Evolutionary conservation across 2,329 filamentous ascomycete species (phyloP).

Genomic region (Scedosporium boydii): DNA sequence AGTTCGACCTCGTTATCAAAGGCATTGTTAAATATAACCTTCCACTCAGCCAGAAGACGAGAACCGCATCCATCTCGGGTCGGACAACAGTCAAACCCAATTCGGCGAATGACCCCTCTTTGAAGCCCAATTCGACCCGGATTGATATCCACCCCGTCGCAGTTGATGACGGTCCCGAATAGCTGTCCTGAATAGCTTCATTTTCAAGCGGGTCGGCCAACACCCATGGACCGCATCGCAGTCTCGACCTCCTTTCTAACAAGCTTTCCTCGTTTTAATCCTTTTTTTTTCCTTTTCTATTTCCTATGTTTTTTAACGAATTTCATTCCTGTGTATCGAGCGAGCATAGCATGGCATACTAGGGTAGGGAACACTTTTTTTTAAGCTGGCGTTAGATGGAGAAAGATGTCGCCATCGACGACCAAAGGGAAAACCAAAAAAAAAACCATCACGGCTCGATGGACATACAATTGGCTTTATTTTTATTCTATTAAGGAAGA

Average conservation of each 20-base stretch:
- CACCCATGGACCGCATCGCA: too few relatives aligned
- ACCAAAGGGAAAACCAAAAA: background rate
- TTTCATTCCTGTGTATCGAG: slow-evolving; percentile 17
- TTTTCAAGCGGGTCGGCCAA: too few relatives aligned
- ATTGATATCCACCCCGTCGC: slow-evolving; percentile 1
- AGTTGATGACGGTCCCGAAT: background rate
- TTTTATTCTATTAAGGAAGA: background rate
- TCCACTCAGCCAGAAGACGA: slow-evolving; percentile 49
- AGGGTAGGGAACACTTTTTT: background rate
- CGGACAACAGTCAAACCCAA: slow-evolving; percentile 53
- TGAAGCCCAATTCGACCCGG: slow-evolving; percentile 27
- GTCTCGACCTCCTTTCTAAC: background rate
- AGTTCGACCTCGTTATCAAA: slow-evolving; percentile 87
- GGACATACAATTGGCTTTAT: background rate
- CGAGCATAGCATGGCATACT: slow-evolving; percentile 19
- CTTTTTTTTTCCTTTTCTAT: slow-evolving; percentile 5
- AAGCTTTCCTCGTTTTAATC: slow-evolving; percentile 10
- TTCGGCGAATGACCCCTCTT: slow-evolving; percentile 42
- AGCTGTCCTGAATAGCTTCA: background rate
- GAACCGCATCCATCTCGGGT: slow-evolving; percentile 51
- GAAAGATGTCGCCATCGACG: background rate
- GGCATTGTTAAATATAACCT: slow-evolving; percentile 79
- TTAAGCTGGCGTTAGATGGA: slow-evolving; percentile 3
- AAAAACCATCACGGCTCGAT: background rate
- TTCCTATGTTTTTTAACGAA: background rate